Evolutionary conservation across 139 green algal genomes (phyloP).

Genomic region (Tetratostichococcus sp.): DNA sequence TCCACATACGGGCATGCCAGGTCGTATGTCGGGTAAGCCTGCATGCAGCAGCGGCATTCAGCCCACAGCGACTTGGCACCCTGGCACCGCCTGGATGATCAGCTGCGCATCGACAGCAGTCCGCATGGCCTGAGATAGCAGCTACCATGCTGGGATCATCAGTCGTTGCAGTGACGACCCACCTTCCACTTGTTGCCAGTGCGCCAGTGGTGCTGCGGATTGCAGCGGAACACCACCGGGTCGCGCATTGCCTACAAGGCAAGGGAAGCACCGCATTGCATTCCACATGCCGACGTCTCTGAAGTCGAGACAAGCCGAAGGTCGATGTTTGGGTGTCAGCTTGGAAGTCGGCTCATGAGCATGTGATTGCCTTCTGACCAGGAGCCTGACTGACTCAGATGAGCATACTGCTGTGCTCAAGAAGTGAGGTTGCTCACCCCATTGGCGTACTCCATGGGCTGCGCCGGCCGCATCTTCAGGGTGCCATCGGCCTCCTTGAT

Average conservation of each 20-base stretch:
- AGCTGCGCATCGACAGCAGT: too few relatives aligned
- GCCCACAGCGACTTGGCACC: too few relatives aligned
- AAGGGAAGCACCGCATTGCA: too few relatives aligned
- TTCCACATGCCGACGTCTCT: too few relatives aligned
- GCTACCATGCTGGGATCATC: background rate
- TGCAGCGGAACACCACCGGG: constrained; percentile 93
- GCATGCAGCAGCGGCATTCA: background rate
- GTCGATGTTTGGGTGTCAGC: too few relatives aligned
- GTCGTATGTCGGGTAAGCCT: constrained; percentile 99
- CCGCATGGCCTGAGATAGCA: too few relatives aligned
- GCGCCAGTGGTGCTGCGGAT: constrained; percentile 84
- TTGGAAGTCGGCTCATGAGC: too few relatives aligned
- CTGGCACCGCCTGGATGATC: too few relatives aligned
- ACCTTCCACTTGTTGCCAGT: constrained; percentile 90
- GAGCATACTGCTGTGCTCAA: too few relatives aligned
- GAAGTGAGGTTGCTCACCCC: constrained; percentile 3
- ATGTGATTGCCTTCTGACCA: too few relatives aligned
- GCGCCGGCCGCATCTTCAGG: background rate
- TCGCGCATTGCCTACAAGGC: constrained; percentile 78
- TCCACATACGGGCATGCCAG: constrained; percentile 97
- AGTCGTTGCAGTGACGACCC: background rate
- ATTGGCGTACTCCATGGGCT: constrained; percentile 42
- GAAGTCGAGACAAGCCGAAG: too few relatives aligned
- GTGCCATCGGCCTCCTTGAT: background rate
- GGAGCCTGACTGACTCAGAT: too few relatives aligned